These are phyloP conservation scores for Talaromyces amestolkiae DNA, from an alignment of 2,329 filamentous ascomycete species.

Conservation along the genomic window DNA sequence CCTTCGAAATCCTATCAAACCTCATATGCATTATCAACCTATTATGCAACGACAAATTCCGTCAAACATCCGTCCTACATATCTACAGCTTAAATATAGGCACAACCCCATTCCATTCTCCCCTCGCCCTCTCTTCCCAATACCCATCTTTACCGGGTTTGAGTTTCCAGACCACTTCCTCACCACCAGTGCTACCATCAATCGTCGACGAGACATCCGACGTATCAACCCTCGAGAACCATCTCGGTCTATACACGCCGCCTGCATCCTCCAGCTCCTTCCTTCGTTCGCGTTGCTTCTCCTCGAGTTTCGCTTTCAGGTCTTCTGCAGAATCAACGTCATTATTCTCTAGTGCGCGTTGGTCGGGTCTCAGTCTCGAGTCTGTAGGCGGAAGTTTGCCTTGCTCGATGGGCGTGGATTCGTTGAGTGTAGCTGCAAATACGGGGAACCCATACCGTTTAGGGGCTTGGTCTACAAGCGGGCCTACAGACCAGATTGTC, in stretches of 20 bases:
- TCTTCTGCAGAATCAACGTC: constrained; percentile 79
- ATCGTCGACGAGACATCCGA: constrained; percentile 29
- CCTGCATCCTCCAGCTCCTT: constrained; percentile 72
- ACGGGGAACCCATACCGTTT: constrained; percentile 84
- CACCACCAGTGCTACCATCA: constrained; percentile 21
- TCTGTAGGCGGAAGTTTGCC: constrained; percentile 77
- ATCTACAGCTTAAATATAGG: constrained; percentile 51
- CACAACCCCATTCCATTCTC: constrained; percentile 61
- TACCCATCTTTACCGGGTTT: constrained; percentile 83
- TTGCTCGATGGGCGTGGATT: constrained; percentile 77
- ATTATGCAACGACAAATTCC: too few relatives aligned
- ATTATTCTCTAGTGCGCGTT: constrained; percentile 78
- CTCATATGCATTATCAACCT: too few relatives aligned
- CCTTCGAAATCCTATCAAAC: too few relatives aligned
- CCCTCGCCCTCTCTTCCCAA: constrained; percentile 78
- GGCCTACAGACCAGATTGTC: constrained; percentile 75
- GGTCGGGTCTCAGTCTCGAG: constrained; percentile 78
- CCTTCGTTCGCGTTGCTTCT: constrained; percentile 74
- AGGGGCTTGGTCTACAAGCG: constrained; percentile 72
- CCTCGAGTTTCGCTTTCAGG: constrained; percentile 79
- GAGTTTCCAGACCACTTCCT: constrained; percentile 62
- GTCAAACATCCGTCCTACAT: neutral
- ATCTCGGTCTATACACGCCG: constrained; percentile 70
- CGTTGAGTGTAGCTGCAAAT: constrained; percentile 84
- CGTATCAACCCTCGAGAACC: constrained; percentile 69